Percentiles rank a stretch among this genome's conserved stretches.
Conservation (phyloP, 2,329 filamentous ascomycete genomes). For the Cladosporium sp. region DNA sequence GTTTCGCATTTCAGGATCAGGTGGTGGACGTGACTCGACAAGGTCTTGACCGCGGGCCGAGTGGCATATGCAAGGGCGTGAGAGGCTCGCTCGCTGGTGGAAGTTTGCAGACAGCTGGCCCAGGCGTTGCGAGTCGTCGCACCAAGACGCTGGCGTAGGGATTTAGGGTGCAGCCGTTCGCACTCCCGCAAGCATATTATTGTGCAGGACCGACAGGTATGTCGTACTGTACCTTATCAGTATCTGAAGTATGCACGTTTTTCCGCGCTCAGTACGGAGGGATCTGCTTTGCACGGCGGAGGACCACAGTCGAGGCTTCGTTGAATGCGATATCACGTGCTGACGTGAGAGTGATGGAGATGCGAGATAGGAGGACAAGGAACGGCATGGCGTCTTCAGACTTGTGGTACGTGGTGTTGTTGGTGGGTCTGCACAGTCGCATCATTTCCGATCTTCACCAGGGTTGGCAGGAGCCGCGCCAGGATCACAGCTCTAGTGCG, state of each 20-base stretch:
- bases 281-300: not conserved
- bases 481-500: not conserved
- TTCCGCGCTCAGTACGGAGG: not conserved
- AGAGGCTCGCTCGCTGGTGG: not conserved
- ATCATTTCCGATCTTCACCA: not conserved
- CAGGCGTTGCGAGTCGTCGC: not conserved
- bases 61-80: not conserved
- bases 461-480: not conserved
- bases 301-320: not conserved
- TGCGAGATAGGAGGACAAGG: not conserved
- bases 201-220: not conserved
- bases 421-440: not conserved
- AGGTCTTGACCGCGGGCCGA: not conserved
- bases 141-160: not conserved
- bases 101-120: not conserved
- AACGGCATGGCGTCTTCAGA: not conserved
- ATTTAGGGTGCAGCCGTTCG: slow-evolving; percentile 1
- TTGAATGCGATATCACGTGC: not conserved
- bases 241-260: not conserved
- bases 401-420: not conserved
- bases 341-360: not conserved
- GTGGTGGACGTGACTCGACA: not conserved
- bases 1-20: not conserved
- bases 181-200: not conserved
- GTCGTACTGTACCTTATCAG: not conserved